A percentile compares a stretch with the other conserved stretches of the same genome.
Evolutionary conservation across 345 rosid species (phyloP).

Genomic region (Heritiera fomes): DNA sequence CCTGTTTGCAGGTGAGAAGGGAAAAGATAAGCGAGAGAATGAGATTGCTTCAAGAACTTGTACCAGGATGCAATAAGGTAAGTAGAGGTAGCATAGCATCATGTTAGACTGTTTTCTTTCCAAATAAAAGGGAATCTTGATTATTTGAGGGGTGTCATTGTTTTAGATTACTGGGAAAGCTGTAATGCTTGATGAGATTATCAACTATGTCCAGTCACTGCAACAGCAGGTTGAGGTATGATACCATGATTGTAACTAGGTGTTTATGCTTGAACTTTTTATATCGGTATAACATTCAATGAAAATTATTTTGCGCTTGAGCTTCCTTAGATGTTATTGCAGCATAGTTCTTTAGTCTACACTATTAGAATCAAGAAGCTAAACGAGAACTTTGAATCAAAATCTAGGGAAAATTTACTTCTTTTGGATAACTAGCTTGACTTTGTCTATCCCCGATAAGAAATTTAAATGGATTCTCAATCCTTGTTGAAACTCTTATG

Average conservation of each 20-base stretch:
- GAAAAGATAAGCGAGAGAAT: constrained; percentile 96
- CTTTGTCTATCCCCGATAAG: not conserved
- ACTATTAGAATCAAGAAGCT: not conserved
- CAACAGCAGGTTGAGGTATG: constrained; percentile 98
- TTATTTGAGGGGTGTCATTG: constrained; percentile 26
- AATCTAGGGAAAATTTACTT: not conserved
- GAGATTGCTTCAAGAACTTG: constrained; percentile 97
- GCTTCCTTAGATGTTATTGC: not conserved
- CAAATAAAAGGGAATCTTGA: constrained; percentile 1
- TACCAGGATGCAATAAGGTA: constrained; percentile 98
- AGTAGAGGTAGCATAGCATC: constrained; percentile 1
- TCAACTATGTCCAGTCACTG: constrained; percentile 93
- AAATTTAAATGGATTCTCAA: not conserved
- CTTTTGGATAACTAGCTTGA: not conserved
- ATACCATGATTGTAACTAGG: not conserved
- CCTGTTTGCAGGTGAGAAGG: constrained; percentile 73
- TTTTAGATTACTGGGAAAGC: constrained; percentile 94
- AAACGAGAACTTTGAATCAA: not conserved
- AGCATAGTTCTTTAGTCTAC: not conserved
- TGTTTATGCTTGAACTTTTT: not conserved
- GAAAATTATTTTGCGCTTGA: not conserved
- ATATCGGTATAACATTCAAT: not conserved
- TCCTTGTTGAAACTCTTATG: not conserved
- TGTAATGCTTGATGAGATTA: constrained; percentile 97
- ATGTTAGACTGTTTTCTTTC: not conserved